Evolutionary conservation across 495 filamentous ascomycete species (phyloP), one percentile per base, ranked within the genome.

Genomic region (Glarea lozoyensis): DNA sequence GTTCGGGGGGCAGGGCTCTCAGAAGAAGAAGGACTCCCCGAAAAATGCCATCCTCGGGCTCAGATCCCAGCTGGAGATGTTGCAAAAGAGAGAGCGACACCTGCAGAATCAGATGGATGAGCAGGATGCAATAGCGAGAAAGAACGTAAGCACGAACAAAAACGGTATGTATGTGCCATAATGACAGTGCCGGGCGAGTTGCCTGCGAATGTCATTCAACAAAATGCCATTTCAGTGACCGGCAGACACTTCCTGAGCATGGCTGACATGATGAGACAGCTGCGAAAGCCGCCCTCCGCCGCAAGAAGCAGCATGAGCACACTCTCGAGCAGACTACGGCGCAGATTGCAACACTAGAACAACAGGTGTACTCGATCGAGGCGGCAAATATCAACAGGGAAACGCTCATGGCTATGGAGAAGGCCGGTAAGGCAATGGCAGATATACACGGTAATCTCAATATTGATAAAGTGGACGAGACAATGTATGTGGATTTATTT

Each of bases 301-400:
- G 92, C 54, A 99, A 97, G 76, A 95, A 99, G 78, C 68, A 73
- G 49, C 85, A 88, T 57, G 86, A 94, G 60, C 83, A 87, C 67
- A 84, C 86, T 45, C 76, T 96, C 34, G 84, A 92, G 45, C 86
- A 94, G 61, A 97, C 90, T 7, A 73, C 78, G 24, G 77, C 82
- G 24, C 93, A 97, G 63, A 88, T 94, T 65, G 75, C 77, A 43
- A 93, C 90, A 29, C 72, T 99, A 11, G 92, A 97, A 58, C 85
- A 88, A 54, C 88, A 99, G 60, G 90, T 99, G 56, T 92, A 90
- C 59, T 82, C 84, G 45, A 96, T 99, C 62, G 92, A 99, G 60
- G 84, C 89, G 16, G 93, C 92, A 37, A 99, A 97, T 61, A 94
- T 99, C 66, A 99, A 99, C 72, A 76, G 89, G 59, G 88, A 97